These are phyloP conservation scores for Salix brachista DNA, from an alignment of 345 rosid genomes.

Conservation along the genomic window DNA sequence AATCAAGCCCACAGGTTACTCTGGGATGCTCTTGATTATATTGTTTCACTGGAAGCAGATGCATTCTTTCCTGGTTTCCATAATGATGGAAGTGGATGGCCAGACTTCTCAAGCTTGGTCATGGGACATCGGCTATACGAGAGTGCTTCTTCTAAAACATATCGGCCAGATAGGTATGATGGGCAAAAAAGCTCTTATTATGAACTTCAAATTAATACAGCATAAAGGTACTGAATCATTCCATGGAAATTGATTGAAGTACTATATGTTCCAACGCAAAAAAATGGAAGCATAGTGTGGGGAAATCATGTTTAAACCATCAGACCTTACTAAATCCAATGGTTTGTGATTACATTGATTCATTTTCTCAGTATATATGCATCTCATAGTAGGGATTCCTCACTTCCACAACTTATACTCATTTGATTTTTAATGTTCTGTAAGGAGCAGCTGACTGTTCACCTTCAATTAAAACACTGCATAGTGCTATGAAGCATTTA, in stretches of 20 bases:
- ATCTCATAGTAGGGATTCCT: no score
- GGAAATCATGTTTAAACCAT: no score
- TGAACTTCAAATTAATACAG: not conserved
- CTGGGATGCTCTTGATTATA: slow-evolving; percentile 96
- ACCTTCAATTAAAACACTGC: no score
- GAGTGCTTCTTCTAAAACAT: slow-evolving; percentile 78
- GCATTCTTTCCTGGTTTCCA: slow-evolving; percentile 85
- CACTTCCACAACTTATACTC: no score
- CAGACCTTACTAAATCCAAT: no score
- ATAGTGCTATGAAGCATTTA: not conserved
- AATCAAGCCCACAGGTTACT: slow-evolving; percentile 82
- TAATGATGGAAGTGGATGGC: slow-evolving; percentile 81
- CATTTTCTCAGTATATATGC: no score
- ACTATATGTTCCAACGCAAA: not conserved
- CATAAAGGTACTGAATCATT: not conserved
- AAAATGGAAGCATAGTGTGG: not conserved
- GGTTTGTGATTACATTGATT: no score
- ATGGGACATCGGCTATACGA: slow-evolving; percentile 97
- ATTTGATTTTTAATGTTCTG: no score
- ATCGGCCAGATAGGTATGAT: slow-evolving; percentile 81
- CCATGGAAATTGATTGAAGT: not conserved
- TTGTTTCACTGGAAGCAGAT: slow-evolving; percentile 86
- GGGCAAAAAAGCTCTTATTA: not conserved
- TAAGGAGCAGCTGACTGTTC: no score
- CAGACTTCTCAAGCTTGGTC: slow-evolving; percentile 92